A percentile compares a stretch with the other conserved stretches of the same genome.
Conservation (phyloP, 2,329 filamentous ascomycete species). For the Dactylellina drechsleri region DNA sequence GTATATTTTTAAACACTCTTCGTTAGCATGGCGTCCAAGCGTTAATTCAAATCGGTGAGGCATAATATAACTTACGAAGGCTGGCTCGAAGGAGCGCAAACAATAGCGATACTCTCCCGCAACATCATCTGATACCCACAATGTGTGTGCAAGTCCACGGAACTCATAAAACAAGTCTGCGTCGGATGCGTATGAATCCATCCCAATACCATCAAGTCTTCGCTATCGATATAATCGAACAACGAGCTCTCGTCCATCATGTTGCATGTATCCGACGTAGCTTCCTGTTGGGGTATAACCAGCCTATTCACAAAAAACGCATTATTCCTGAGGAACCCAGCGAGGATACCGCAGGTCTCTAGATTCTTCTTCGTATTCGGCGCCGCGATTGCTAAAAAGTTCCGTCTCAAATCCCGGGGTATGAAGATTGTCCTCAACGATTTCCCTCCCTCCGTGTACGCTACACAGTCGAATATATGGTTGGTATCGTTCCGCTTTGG, state of each 20-base stretch:
- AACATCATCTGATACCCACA: slow-evolving; percentile 96
- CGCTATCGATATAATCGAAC: slow-evolving; percentile 86
- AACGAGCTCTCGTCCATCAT: slow-evolving; percentile 85
- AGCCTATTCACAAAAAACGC: slow-evolving; percentile 90
- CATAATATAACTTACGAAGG: slow-evolving; percentile 72
- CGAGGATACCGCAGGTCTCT: slow-evolving; percentile 95
- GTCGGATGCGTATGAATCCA: slow-evolving; percentile 99
- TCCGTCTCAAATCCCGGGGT: slow-evolving; percentile 75
- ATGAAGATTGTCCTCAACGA: slow-evolving; percentile 89
- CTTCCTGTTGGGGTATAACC: slow-evolving; percentile 88
- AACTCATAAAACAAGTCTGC: slow-evolving; percentile 98
- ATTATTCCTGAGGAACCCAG: slow-evolving; percentile 89
- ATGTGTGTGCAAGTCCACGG: slow-evolving; percentile 90
- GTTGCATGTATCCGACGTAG: slow-evolving; percentile 93
- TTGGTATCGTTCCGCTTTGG: slow-evolving; percentile 62
- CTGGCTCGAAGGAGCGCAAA: slow-evolving; percentile 84
- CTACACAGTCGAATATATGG: slow-evolving; percentile 79
- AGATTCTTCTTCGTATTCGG: slow-evolving; percentile 82
- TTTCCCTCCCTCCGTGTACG: slow-evolving; percentile 87
- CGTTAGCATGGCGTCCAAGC: slow-evolving; percentile 11
- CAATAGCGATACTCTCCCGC: slow-evolving; percentile 94
- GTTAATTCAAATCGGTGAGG: neutral
- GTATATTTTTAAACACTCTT: neutral
- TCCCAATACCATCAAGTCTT: slow-evolving; percentile 85
- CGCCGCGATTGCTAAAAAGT: slow-evolving; percentile 78